Percentiles rank a stretch among this genome's conserved stretches.
These are phyloP conservation scores for Solanum bulbocastanum DNA, from an alignment of 257 asterid genomes.

Conservation along the genomic window DNA sequence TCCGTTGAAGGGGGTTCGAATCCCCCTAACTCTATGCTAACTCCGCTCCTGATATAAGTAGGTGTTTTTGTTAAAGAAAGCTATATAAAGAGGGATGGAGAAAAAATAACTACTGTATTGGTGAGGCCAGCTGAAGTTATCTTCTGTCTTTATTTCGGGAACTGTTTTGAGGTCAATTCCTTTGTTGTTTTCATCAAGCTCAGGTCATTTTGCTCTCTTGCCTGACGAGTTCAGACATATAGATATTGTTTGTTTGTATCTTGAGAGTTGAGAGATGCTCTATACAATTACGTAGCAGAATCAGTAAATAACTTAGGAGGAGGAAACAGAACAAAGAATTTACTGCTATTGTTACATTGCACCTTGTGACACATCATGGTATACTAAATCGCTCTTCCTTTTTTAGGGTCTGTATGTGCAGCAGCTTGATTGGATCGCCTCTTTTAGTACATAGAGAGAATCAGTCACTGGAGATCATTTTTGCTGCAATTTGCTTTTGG, in stretches of 20 bases:
- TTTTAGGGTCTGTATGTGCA: conserved; percentile 16
- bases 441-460: neutral
- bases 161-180: neutral
- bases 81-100: neutral
- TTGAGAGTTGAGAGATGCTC: neutral
- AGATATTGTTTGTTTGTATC: neutral
- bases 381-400: neutral
- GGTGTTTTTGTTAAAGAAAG: neutral
- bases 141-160: neutral
- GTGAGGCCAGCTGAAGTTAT: neutral
- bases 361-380: neutral
- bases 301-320: neutral
- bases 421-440: conserved; percentile 2
- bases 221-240: neutral
- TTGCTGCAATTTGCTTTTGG: neutral
- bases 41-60: neutral
- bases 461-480: neutral
- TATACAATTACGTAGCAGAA: neutral
- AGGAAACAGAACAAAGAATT: neutral
- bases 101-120: neutral
- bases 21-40: too few relatives aligned
- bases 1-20: too few relatives aligned
- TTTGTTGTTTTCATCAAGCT: neutral
- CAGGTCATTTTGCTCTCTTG: neutral
- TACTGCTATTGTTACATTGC: neutral